phyloP scores from a whole-genome alignment of 2,329 filamentous ascomycete genomes.

The Talaromyces islandicus region DNA sequence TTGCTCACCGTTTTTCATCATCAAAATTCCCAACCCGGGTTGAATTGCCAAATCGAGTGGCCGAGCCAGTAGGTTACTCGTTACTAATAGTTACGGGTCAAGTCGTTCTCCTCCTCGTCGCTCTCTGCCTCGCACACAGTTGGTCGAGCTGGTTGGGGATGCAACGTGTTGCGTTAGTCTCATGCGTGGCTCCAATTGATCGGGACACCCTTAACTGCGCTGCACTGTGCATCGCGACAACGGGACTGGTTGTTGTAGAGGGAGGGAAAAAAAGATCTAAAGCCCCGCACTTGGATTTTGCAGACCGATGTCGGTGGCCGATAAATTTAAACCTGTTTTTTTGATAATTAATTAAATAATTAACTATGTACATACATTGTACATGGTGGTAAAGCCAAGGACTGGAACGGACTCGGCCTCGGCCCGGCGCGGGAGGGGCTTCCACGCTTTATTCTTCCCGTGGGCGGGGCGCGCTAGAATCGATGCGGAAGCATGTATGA shows the following conservation, averaged over 20 bases:
- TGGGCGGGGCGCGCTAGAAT: background rate
- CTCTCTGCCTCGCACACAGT: background rate
- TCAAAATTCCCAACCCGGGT: background rate
- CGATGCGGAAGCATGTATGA: background rate
- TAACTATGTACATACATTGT: no score
- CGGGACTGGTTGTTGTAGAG: background rate
- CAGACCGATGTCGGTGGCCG: background rate
- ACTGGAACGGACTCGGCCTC: constrained; percentile 1
- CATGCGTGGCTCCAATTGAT: constrained; percentile 14
- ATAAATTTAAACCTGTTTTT: background rate
- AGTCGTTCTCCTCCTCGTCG: no score
- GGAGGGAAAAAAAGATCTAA: background rate
- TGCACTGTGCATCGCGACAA: background rate
- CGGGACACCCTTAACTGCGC: background rate
- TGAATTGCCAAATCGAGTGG: background rate
- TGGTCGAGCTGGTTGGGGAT: background rate
- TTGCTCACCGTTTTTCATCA: background rate
- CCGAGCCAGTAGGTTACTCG: no score
- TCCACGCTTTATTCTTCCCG: background rate
- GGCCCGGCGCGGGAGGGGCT: constrained; percentile 10
- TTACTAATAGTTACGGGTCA: no score
- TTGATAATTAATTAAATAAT: no score
- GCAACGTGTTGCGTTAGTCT: constrained; percentile 11
- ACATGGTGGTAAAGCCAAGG: no score
- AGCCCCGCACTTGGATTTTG: background rate